Conservation (phyloP, 129 eudicot genomes). For the Tanacetum coccineum region DNA sequence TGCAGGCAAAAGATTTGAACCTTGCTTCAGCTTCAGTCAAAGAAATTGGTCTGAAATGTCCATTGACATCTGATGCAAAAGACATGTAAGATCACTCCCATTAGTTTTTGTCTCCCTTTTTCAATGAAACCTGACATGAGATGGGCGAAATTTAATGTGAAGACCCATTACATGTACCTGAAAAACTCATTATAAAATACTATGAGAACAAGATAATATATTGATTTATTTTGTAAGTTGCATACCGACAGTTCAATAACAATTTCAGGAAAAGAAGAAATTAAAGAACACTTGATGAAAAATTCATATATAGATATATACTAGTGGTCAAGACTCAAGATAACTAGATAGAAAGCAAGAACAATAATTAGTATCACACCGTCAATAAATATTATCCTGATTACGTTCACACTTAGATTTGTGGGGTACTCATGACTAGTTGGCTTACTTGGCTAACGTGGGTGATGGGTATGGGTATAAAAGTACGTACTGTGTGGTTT, state of each 20-base stretch:
- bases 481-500: neutral
- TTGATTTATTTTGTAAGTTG: neutral
- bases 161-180: no score
- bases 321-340: no score
- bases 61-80: constrained; percentile 62
- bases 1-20: constrained; percentile 85
- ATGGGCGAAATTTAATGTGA: no score
- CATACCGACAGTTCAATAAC: constrained; percentile 1
- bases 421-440: neutral
- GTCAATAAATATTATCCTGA: neutral
- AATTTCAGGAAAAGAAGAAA: neutral
- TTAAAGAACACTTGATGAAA: neutral
- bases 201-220: neutral
- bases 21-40: constrained; percentile 79
- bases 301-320: no score
- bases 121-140: no score
- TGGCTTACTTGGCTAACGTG: neutral
- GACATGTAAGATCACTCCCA: constrained; percentile 49
- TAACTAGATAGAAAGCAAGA: no score
- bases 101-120: neutral
- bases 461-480: neutral
- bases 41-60: constrained; percentile 53
- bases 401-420: neutral
- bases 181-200: no score
- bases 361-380: no score